Percentiles rank a stretch among this genome's conserved stretches.
phyloP scores from a whole-genome alignment of 1,284 basidiomycete species.

The Naganishia liquefaciens region DNA sequence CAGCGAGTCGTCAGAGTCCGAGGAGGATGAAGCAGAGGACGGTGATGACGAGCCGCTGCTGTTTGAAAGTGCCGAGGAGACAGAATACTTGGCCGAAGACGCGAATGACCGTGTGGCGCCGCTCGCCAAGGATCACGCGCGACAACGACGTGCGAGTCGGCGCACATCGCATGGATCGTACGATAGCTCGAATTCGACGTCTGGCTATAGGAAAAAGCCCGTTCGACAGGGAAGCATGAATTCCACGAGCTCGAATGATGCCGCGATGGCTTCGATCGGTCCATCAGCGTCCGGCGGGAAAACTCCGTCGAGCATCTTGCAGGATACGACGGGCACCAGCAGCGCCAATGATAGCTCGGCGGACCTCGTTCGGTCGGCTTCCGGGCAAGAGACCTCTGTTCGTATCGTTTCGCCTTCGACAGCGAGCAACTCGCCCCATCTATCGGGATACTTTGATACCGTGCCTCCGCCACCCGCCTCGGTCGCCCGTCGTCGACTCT shows the following conservation, averaged over 20 bases:
- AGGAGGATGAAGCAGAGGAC: slow-evolving; percentile 47
- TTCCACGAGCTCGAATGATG: slow-evolving; percentile 19
- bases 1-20: slow-evolving; percentile 62
- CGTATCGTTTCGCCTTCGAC: slow-evolving; percentile 18
- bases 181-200: slow-evolving; percentile 6
- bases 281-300: neutral
- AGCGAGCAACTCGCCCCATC: slow-evolving; percentile 10
- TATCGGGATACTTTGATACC: slow-evolving; percentile 30
- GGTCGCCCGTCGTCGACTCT: neutral
- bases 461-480: neutral
- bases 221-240: slow-evolving; percentile 20
- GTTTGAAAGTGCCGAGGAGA: slow-evolving; percentile 10
- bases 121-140: slow-evolving; percentile 4
- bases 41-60: slow-evolving; percentile 1
- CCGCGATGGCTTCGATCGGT: neutral
- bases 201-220: neutral
- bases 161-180: neutral
- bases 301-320: slow-evolving; percentile 3
- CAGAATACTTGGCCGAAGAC: slow-evolving; percentile 12
- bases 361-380: neutral
- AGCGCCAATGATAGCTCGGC: neutral
- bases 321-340: neutral
- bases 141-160: neutral
- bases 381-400: slow-evolving; percentile 9
- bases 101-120: slow-evolving; percentile 18